Evolutionary conservation across 2,329 filamentous ascomycete genomes (phyloP).

Genomic region (Rhinocladiella mackenziei): DNA sequence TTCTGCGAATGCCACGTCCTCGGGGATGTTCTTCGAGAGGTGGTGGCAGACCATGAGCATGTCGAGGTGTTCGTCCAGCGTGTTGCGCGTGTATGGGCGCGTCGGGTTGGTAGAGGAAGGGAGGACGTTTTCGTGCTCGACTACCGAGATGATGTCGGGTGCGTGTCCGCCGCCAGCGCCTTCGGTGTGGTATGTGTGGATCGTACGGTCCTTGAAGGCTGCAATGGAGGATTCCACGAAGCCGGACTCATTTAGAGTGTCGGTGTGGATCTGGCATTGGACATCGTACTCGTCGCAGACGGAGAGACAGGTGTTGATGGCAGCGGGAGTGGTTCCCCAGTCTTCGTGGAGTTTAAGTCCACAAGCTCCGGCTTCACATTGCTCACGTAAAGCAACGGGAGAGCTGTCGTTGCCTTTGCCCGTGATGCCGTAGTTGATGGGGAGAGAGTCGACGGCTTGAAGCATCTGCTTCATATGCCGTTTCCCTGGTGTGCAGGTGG

Average conservation of each 20-base stretch:
- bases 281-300: slow-evolving; percentile 91
- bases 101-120: slow-evolving; percentile 92
- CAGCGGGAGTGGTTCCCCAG: slow-evolving; percentile 87
- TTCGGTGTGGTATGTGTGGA: slow-evolving; percentile 97
- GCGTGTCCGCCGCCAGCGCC: slow-evolving; percentile 92
- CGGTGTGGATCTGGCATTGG: slow-evolving; percentile 91
- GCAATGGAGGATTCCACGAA: slow-evolving; percentile 88
- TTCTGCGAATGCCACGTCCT: slow-evolving; percentile 94
- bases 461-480: slow-evolving; percentile 85
- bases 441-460: slow-evolving; percentile 74
- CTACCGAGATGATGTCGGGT: slow-evolving; percentile 91
- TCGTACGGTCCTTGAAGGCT: slow-evolving; percentile 80
- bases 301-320: slow-evolving; percentile 78
- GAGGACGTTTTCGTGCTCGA: slow-evolving; percentile 82
- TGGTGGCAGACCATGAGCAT: slow-evolving; percentile 99
- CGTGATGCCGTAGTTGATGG: slow-evolving; percentile 85
- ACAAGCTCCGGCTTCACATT: slow-evolving; percentile 76
- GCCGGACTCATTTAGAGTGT: slow-evolving; percentile 94
- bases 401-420: slow-evolving; percentile 88
- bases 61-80: slow-evolving; percentile 91
- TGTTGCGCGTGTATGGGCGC: slow-evolving; percentile 83
- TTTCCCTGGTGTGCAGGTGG: slow-evolving; percentile 85
- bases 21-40: slow-evolving; percentile 83
- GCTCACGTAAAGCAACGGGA: slow-evolving; percentile 67
- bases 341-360: slow-evolving; percentile 95